A percentile compares a stretch with the other conserved stretches of the same genome.
Evolutionary conservation across 202 grass and related monocot species (phyloP).

Genomic region (Dendrocalamus latiflorus): DNA sequence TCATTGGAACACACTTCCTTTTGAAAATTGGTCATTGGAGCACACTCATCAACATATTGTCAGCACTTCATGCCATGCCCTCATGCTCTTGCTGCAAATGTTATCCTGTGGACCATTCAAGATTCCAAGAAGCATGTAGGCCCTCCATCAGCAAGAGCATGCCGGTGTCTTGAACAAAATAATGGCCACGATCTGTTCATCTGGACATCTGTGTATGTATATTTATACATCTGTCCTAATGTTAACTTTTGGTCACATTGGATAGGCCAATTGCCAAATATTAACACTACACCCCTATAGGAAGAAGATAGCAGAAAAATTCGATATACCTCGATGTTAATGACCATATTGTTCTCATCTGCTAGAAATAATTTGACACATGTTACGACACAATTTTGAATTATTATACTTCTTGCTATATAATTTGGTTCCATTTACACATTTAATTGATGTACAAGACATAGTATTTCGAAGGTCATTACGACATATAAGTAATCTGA

Average conservation of each 20-base stretch:
- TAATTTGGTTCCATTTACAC: not conserved
- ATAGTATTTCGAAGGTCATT: not conserved
- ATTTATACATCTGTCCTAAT: not conserved
- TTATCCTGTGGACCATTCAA: constrained; percentile 1
- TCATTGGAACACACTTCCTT: not conserved
- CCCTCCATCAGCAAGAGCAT: not conserved
- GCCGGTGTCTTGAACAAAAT: not conserved
- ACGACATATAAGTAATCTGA: not conserved
- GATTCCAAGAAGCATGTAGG: constrained; percentile 6
- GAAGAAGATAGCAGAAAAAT: not conserved
- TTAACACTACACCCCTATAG: not conserved
- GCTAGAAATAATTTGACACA: not conserved
- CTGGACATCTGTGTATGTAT: not conserved
- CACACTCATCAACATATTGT: no score
- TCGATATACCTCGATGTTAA: not conserved
- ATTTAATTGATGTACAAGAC: not conserved
- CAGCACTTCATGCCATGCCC: constrained; percentile 1
- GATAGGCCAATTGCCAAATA: not conserved
- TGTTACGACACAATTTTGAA: not conserved
- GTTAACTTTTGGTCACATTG: not conserved
- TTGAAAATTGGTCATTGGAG: not conserved
- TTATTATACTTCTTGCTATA: not conserved
- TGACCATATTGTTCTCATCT: not conserved
- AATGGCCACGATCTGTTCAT: not conserved
- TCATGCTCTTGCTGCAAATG: not conserved